A percentile compares a stretch with the other conserved stretches of the same genome.
Conservation (phyloP, 257 asterid species). For the Ophiorrhiza pumila region DNA sequence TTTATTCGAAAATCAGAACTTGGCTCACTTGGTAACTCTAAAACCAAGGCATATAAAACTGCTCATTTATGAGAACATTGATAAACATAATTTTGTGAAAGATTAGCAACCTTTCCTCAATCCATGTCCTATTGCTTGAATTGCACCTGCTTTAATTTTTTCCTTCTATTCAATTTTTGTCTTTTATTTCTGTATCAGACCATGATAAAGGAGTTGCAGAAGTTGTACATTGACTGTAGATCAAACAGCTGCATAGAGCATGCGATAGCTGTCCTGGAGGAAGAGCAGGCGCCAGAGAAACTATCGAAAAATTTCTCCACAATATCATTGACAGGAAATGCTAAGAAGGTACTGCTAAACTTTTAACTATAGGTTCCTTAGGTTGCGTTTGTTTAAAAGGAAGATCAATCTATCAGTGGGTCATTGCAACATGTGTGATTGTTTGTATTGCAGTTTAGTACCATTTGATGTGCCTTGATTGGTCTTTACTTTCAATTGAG, state of each 20-base stretch:
- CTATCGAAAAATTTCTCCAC: slow-evolving; percentile 66
- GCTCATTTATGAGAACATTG: not conserved
- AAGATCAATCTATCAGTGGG: not conserved
- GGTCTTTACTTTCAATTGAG: not conserved
- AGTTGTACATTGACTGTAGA: slow-evolving; percentile 59
- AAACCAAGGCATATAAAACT: not conserved
- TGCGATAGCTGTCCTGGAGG: slow-evolving; percentile 85
- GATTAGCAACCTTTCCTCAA: not conserved
- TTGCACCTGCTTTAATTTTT: slow-evolving; percentile 1
- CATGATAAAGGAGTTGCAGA: slow-evolving; percentile 59
- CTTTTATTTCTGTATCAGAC: slow-evolving; percentile 39
- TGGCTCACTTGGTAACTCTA: not conserved
- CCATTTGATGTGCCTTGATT: not conserved
- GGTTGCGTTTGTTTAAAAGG: slow-evolving; percentile 40
- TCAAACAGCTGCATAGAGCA: slow-evolving; percentile 85
- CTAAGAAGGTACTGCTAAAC: slow-evolving; percentile 58
- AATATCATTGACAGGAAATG: slow-evolving; percentile 63
- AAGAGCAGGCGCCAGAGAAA: slow-evolving; percentile 81
- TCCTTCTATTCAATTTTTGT: slow-evolving; percentile 3
- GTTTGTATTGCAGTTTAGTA: not conserved
- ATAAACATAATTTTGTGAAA: not conserved
- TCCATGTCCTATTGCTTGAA: not conserved
- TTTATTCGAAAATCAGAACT: not conserved
- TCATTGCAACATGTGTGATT: slow-evolving; percentile 11
- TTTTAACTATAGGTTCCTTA: slow-evolving; percentile 52